Evolutionary conservation across 75 land plant genomes (phyloP), one percentile per base, ranked within the genome.

Genomic region (Picea glauca): DNA sequence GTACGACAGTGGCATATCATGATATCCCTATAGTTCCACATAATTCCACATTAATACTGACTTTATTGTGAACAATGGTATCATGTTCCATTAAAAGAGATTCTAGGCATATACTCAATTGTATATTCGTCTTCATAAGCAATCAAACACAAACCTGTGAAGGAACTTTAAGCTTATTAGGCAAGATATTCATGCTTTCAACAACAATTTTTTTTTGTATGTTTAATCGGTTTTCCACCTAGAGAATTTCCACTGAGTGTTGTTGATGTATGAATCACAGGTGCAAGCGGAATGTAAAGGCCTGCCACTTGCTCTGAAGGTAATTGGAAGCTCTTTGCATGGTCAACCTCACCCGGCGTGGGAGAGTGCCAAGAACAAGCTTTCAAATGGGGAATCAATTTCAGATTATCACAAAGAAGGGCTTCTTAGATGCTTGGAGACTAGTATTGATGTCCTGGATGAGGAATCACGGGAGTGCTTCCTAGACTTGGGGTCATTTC

Each of bases 271-370:
- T 65, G 72, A 68, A 7, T 38, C 20, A 68, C 72, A 68, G 91
- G 79, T 88, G 60, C 88, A 88, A 46, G 70, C 26, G 30, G 88
- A 88, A 60, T 88, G 92, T 58, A 84, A 86, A 80, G 90, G 92
- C 9, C 86, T 88, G 54, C 90, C 92, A 1, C 21, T 90, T 72
- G 90, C 90, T 74, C 84, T 90, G 3, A 88, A 90, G 83, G 90
- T 88, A 57, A 86, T 90, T 43, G 90, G 87, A 60, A 82, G 86
- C 54, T 90, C 88, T 3, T 46, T 90, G 11, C 72, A 80, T 18
- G 83, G 76, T 11, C 81, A 83, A 54, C 79, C 81, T 17, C 84
- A 78, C 20, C 70, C 72, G 80, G 77, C 79, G 11, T 90, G 92
- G 92, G 68, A 62, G 13, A 78, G 83, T 60, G 86, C 83, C 17